phyloP scores from a whole-genome alignment of 805 yeast species.

The Yamadazyma scolyti region DNA sequence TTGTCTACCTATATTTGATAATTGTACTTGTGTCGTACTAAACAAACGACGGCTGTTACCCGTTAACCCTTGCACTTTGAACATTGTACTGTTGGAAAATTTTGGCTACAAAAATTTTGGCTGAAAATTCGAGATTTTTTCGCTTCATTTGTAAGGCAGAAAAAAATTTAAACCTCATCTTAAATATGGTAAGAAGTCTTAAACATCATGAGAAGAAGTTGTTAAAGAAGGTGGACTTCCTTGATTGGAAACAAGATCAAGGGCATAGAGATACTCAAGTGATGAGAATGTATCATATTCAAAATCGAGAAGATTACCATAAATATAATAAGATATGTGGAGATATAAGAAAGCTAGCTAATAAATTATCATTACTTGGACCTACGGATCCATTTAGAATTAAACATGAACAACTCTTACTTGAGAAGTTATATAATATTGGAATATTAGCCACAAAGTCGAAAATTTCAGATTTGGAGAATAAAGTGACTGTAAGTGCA shows the following conservation, averaged over 20 bases:
- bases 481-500: constrained; percentile 88
- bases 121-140: no score
- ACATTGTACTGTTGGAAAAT: constrained; percentile 2
- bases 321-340: constrained; percentile 94
- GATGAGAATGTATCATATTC: constrained; percentile 90
- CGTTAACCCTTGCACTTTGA: constrained; percentile 1
- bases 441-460: constrained; percentile 86
- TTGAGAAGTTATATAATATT: constrained; percentile 86
- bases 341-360: constrained; percentile 80
- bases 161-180: constrained; percentile 1
- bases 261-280: constrained; percentile 96
- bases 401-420: constrained; percentile 81
- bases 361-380: constrained; percentile 77
- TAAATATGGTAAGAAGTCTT: constrained; percentile 73
- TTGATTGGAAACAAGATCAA: constrained; percentile 95
- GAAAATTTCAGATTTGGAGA: constrained; percentile 88
- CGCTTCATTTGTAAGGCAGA: no score
- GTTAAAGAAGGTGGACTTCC: constrained; percentile 91
- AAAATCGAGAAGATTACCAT: constrained; percentile 93
- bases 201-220: constrained; percentile 95
- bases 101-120: constrained; percentile 1
- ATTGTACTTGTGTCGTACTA: neutral
- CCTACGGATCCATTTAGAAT: constrained; percentile 84
- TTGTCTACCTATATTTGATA: constrained; percentile 74
- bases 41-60: constrained; percentile 2